These are phyloP conservation scores for Stachybotrys echinatus DNA, from an alignment of 2,329 filamentous ascomycete species.

Conservation along the genomic window DNA sequence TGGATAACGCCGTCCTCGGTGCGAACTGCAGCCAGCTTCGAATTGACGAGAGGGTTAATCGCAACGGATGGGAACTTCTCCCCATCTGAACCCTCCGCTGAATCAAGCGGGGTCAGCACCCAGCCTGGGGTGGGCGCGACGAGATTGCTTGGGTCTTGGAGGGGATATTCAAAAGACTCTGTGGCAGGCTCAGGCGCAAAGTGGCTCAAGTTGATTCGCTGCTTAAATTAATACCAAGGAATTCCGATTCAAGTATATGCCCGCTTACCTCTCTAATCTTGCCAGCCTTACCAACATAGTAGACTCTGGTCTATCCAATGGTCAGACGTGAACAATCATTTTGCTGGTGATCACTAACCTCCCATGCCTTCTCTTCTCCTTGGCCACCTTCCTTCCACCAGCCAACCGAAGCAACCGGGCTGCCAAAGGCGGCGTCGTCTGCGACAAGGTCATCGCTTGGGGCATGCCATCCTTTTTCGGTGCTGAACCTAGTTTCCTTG, in stretches of 20 bases:
- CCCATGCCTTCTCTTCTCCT: not conserved
- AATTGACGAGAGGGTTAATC: not conserved
- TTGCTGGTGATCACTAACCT: not conserved
- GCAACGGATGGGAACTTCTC: not conserved
- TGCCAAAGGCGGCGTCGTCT: not conserved
- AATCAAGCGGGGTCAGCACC: not conserved
- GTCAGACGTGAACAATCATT: not conserved
- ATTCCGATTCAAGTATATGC: not conserved
- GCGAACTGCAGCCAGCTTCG: not conserved
- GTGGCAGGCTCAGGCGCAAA: not conserved
- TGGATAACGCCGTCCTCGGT: not conserved
- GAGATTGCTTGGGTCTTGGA: not conserved
- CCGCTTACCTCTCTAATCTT: not conserved
- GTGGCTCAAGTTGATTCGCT: conserved; percentile 1
- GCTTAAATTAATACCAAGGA: not conserved
- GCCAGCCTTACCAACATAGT: not conserved
- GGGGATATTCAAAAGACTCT: not conserved
- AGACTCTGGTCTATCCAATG: not conserved
- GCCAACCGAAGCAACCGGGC: conserved; percentile 1
- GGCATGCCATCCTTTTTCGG: conserved; percentile 1
- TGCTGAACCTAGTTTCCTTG: conserved; percentile 1
- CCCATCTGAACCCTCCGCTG: not conserved
- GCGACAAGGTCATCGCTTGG: conserved; percentile 1
- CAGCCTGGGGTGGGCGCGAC: not conserved
- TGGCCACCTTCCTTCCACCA: not conserved